These are phyloP conservation scores for Phellopilus nigrolimitatus DNA, from an alignment of 1,284 basidiomycete genomes.

Conservation along the genomic window DNA sequence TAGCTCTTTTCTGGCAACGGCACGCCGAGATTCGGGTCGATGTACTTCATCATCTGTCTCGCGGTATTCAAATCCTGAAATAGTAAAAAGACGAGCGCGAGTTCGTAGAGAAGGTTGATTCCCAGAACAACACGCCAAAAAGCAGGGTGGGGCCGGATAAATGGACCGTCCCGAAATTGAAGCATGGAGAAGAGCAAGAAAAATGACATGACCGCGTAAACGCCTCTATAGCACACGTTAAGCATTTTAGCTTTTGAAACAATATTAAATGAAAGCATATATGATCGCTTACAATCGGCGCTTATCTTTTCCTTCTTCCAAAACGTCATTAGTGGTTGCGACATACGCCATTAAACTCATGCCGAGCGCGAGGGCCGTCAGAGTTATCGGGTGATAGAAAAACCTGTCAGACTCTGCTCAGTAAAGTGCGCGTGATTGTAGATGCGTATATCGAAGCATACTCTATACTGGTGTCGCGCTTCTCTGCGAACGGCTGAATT, in stretches of 20 bases:
- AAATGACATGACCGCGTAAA: slow-evolving; percentile 62
- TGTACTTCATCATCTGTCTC: slow-evolving; percentile 67
- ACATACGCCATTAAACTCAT: slow-evolving; percentile 69
- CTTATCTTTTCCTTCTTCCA: slow-evolving; percentile 76
- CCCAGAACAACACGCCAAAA: slow-evolving; percentile 75
- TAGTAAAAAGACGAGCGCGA: slow-evolving; percentile 73
- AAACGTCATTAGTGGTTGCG: slow-evolving; percentile 71
- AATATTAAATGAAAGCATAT: not conserved
- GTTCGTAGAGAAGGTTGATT: slow-evolving; percentile 75
- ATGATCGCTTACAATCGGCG: slow-evolving; percentile 67
- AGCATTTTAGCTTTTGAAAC: slow-evolving; percentile 11
- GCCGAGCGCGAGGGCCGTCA: slow-evolving; percentile 62
- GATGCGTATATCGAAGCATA: slow-evolving; percentile 33
- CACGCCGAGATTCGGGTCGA: slow-evolving; percentile 67
- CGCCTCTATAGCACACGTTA: slow-evolving; percentile 42
- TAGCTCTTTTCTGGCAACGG: slow-evolving; percentile 79
- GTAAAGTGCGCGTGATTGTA: slow-evolving; percentile 4
- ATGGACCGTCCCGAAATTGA: slow-evolving; percentile 82
- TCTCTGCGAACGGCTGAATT: slow-evolving; percentile 77
- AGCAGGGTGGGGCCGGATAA: slow-evolving; percentile 67
- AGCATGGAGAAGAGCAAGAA: slow-evolving; percentile 79
- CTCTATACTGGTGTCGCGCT: slow-evolving; percentile 76
- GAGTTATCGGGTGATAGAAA: slow-evolving; percentile 76
- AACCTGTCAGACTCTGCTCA: slow-evolving; percentile 43
- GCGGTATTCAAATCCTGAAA: slow-evolving; percentile 82